Evolutionary conservation across 768 basidiomycete species (phyloP).

Genomic region (Russula olivacea): DNA sequence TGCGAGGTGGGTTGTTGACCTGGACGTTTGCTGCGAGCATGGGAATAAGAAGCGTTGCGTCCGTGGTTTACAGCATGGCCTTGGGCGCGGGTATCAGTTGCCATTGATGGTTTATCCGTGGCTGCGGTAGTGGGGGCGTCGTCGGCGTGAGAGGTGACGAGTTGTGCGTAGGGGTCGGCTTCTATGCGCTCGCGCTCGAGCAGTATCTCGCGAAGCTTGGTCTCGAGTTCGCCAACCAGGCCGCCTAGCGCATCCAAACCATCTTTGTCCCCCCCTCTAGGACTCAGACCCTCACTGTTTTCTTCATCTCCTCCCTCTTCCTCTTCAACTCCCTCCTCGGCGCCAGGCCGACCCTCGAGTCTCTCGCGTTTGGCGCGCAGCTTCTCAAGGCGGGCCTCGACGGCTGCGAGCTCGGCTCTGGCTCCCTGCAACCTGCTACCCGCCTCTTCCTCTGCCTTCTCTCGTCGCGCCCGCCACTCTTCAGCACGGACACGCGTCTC

Average conservation of each 20-base stretch:
- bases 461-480: conserved; percentile 16
- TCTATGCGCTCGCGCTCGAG: conserved; percentile 51
- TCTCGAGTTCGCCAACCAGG: conserved; percentile 60
- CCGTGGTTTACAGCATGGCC: not conserved
- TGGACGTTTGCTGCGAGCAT: conserved; percentile 16
- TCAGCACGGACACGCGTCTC: conserved; percentile 14
- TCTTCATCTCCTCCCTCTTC: not conserved
- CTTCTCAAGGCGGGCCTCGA: conserved; percentile 54
- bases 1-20: conserved; percentile 6
- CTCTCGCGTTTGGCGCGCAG: conserved; percentile 59
- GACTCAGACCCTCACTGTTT: not conserved
- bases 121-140: not conserved
- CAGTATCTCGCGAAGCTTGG: conserved; percentile 53
- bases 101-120: not conserved
- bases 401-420: conserved; percentile 37
- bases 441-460: conserved; percentile 41
- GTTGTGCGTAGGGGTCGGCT: conserved; percentile 31
- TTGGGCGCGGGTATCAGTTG: not conserved
- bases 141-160: conserved; percentile 11
- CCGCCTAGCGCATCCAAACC: conserved; percentile 25
- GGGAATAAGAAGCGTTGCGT: conserved; percentile 3
- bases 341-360: conserved; percentile 40
- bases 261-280: not conserved
- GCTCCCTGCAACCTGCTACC: conserved; percentile 37
- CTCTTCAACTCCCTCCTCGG: not conserved